Evolutionary conservation across 2,329 filamentous ascomycete species (phyloP), one percentile per base, ranked within the genome.

Genomic region (Madurella fahalii): DNA sequence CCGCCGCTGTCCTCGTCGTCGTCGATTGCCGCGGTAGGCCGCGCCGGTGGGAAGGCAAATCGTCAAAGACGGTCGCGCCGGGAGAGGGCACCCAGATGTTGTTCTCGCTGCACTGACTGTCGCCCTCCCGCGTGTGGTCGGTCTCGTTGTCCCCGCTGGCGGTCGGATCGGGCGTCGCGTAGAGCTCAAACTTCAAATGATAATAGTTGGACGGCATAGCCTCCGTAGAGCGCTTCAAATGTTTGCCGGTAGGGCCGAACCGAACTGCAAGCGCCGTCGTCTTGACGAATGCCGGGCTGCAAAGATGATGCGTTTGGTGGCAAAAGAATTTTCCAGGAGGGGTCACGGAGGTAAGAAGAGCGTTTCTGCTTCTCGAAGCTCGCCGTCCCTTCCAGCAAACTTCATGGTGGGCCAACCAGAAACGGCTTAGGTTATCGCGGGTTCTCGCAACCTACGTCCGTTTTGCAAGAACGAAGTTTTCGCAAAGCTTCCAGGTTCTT

Each of bases 131-230:
- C 25, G 13, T 53, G 47, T 9, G 20, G 45, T 47, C 34, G 54
- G 4, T 37, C 9, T 57, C 18, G 43, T 4, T 16, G 47, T 51
- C 40, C 50, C 47, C 42, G 57, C 45, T 60, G 20, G 56, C 43
- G 1, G 63, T 65, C 4, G 75, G 74, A 48, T 72, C 68, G 45
- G 74, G 68, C 57, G 71, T 76, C 42, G 75, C 69, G 67, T 86
- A 86, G 41, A 86, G 74, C 71, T 87, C 84, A 63, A 87, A 78
- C 62, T 81, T 84, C n/a, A 87, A 65, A 62, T 86, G 83, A 63
- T 86, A 86, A 60, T 81, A 82, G 67, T 84, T 85, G 31, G 77
- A 77, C 72, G 79, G 78, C 81, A 84, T 84, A 72, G 66, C 73
- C 48, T 44, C 67, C 25, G 25, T 25, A 25, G 25, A 66, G 56